Evolutionary conservation across 371 early-diverging fungal genomes (phyloP), one percentile per base, ranked within the genome.

Genomic region (Lichtheimia ornata): DNA sequence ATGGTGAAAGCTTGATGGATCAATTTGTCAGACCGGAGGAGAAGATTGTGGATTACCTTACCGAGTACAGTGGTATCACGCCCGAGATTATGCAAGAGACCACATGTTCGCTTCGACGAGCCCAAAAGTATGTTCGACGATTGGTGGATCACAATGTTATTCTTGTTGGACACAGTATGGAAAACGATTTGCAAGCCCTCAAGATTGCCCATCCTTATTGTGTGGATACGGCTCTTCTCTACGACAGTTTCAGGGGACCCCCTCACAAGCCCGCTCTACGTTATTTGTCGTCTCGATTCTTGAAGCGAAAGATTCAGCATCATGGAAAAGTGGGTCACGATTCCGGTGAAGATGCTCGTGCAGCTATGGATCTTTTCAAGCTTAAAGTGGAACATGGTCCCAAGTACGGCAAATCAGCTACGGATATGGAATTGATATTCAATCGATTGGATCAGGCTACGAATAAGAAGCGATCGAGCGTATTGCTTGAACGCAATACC

Each of bases 291-390:
- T 72, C 81, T n/a, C 77, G 70, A 51, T 73, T 84, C 50, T 65
- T 93, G 18, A 73, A 82, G 13, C 75, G 85, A 50, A 44, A 63
- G 9, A 92, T 92, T 65, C 94, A 92, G 66, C 66, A 71, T 50
- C 58, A 64, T 20, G 63, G 65, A 17, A 56, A 52, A n/a, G 20
- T 70, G 13, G 91, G 91, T 45, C 94, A 94, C 78, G 91, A 92
- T 71, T 84, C 88, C 30, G 72, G 77, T 17, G 91, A 92, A 74
- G 94, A 94, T 79, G 91, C 93, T 5, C 62, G 72, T 50, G 84
- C 93, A 11, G 82, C 86, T 14, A 65, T 94, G 61, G 92, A 93
- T 60, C 62, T 94, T 5, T 79, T 88, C 49, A 80, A 83, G 65
- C 72, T 85, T 47, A 89, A 86, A 54, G 30, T 89, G 27, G 47